Base-by-base conservation (phyloP, 441 rosid genomes). In the Pelargonium hybrid region DNA sequence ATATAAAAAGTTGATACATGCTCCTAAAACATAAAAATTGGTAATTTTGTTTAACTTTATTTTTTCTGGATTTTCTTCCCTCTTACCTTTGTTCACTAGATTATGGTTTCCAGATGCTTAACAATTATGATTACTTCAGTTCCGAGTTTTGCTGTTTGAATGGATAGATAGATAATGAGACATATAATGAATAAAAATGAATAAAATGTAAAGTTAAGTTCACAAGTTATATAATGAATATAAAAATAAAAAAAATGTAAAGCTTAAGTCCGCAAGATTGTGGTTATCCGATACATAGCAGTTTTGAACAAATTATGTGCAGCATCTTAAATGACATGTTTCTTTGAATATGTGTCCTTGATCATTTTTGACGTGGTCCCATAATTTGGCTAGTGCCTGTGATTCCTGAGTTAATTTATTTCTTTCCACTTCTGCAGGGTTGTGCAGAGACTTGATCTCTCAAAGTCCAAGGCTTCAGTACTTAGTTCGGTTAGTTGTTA, bases 381-480 rank as follows among this genome's bases (percentile, higher is more conserved):
- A 69, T 65, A 29, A 34, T 31, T 2, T 29, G 18, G 52, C 52
- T 14, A 29, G 66, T 26, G 66, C 20, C 52, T 3, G 52, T 47
- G 15, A 14, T 47, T 14, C 75, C 61, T 67, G 54, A 75, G 48
- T 77, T 78, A 73, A 56, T 73, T 65, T 26, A 23, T 70, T 73
- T 70, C 62, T 78, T 72, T 79, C 82, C 65, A 77, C 68, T 59
- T 75, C 65, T 89, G 79, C 84, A 95, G 99, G 85, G 88, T 89
- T 80, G 93, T 95, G 77, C 99, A 88, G 86, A 87, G 96, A 78
- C 93, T 95, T 76, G 95, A 92, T 79, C 99, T 95, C 72, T 84
- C 97, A 77, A 92, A 95, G 85, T 90, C 99, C 69, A 95, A 89
- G 82, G 98, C 98, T 80, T 95, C 98, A 64, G 99, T 95, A 59